Evolutionary conservation across 345 rosid genomes (phyloP).

Genomic region (Ceriops decandra): DNA sequence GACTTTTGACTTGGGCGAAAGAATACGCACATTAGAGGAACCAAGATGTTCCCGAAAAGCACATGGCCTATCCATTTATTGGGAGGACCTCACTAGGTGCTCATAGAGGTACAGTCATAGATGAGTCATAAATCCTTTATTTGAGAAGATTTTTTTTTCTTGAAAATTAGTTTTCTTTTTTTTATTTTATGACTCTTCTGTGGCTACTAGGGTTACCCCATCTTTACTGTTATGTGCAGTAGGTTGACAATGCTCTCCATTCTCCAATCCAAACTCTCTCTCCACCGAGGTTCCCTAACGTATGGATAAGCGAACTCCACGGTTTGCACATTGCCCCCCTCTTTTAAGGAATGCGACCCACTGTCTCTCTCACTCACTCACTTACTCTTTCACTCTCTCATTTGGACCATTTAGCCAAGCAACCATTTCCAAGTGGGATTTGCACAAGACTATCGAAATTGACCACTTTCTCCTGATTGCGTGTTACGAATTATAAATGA

Average conservation of each 20-base stretch:
- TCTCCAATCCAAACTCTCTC: not conserved
- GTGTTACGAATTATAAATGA: not conserved
- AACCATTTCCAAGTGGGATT: not conserved
- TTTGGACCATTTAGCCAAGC: not conserved
- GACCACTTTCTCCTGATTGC: not conserved
- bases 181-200: too few species aligned
- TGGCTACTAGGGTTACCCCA: too few species aligned
- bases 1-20: too few species aligned
- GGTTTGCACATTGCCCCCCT: not conserved
- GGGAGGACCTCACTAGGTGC: too few species aligned
- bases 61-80: too few species aligned
- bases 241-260: not conserved
- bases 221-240: too few species aligned
- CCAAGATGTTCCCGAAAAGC: too few species aligned
- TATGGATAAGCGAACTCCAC: slow-evolving; percentile 21
- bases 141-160: too few species aligned
- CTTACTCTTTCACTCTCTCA: not conserved
- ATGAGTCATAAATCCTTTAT: too few species aligned
- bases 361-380: not conserved
- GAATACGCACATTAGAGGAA: too few species aligned
- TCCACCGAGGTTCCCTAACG: not conserved
- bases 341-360: not conserved
- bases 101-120: too few species aligned
- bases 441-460: not conserved
- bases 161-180: too few species aligned